These are phyloP conservation scores for Kwoniella bestiolae DNA, from an alignment of 768 basidiomycete species.

Conservation along the genomic window DNA sequence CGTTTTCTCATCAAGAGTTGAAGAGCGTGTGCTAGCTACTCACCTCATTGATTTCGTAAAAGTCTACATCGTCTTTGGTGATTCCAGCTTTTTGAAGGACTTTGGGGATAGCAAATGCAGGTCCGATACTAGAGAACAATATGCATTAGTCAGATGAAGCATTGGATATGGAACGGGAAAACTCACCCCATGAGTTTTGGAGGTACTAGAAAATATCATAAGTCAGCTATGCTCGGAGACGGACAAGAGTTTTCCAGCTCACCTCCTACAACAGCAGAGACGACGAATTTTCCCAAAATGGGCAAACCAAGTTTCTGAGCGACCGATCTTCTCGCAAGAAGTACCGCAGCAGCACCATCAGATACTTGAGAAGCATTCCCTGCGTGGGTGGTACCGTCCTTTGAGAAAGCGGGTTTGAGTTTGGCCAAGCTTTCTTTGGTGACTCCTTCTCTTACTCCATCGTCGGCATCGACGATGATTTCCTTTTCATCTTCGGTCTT, in stretches of 20 bases:
- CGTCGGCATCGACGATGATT: slow-evolving; percentile 70
- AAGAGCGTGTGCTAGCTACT: slow-evolving; percentile 66
- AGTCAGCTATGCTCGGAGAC: slow-evolving; percentile 14
- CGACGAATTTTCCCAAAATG: slow-evolving; percentile 81
- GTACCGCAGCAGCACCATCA: slow-evolving; percentile 85
- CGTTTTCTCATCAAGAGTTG: background rate
- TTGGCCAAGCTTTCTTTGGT: slow-evolving; percentile 74
- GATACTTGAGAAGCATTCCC: slow-evolving; percentile 67
- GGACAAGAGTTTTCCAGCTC: slow-evolving; percentile 25
- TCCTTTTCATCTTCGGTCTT: slow-evolving; percentile 64
- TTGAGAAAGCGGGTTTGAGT: slow-evolving; percentile 80
- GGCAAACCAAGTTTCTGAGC: slow-evolving; percentile 78
- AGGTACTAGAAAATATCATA: slow-evolving; percentile 31
- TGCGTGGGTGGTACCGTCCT: slow-evolving; percentile 61
- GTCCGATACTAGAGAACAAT: slow-evolving; percentile 65
- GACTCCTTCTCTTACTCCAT: slow-evolving; percentile 84
- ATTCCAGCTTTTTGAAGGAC: slow-evolving; percentile 72
- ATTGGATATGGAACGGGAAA: background rate
- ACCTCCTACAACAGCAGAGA: slow-evolving; percentile 74
- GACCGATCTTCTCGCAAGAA: slow-evolving; percentile 77
- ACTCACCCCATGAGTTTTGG: slow-evolving; percentile 53
- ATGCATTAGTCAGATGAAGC: background rate
- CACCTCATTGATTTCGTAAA: slow-evolving; percentile 62
- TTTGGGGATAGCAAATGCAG: slow-evolving; percentile 78
- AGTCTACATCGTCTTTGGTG: slow-evolving; percentile 60